Conservation (phyloP, 2,329 filamentous ascomycete genomes). For the Colletotrichum spinosum region DNA sequence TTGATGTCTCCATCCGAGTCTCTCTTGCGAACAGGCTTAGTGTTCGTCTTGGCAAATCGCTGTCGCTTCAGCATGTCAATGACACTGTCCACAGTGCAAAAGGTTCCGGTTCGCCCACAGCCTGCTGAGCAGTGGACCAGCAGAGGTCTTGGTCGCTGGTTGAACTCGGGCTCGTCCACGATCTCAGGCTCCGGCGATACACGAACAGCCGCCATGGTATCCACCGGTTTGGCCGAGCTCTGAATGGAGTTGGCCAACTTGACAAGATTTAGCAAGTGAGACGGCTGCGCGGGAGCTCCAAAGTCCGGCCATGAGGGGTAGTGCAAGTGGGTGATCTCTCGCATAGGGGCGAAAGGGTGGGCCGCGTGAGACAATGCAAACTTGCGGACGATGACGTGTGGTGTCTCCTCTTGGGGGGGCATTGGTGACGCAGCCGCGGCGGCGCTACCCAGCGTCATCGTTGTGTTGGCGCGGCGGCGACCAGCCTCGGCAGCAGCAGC, state of each 20-base stretch:
- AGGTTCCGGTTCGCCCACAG: slow-evolving; percentile 94
- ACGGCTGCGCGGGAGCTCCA: slow-evolving; percentile 88
- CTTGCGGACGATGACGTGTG: slow-evolving; percentile 86
- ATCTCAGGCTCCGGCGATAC: slow-evolving; percentile 45
- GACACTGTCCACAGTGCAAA: slow-evolving; percentile 95
- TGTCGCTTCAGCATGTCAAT: slow-evolving; percentile 98
- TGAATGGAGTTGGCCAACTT: slow-evolving; percentile 85
- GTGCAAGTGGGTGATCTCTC: slow-evolving; percentile 94
- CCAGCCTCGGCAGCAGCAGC: slow-evolving; percentile 30
- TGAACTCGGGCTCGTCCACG: slow-evolving; percentile 69
- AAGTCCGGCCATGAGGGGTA: slow-evolving; percentile 99
- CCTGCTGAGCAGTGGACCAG: slow-evolving; percentile 96
- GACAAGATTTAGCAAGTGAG: slow-evolving; percentile 88
- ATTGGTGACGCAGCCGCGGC: slow-evolving; percentile 40
- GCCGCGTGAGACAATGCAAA: slow-evolving; percentile 83
- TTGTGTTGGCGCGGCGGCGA: slow-evolving; percentile 47
- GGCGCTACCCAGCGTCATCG: slow-evolving; percentile 44
- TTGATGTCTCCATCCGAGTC: slow-evolving; percentile 59
- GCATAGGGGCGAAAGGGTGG: slow-evolving; percentile 85
- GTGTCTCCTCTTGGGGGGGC: slow-evolving; percentile 63
- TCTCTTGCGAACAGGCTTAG: slow-evolving; percentile 37
- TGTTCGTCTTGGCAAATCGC: slow-evolving; percentile 53
- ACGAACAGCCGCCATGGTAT: slow-evolving; percentile 52
- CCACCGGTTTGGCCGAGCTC: slow-evolving; percentile 64
- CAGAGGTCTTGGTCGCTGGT: slow-evolving; percentile 72